Evolutionary conservation across 768 basidiomycete genomes (phyloP).

Genomic region (Lyophyllum shimeji): DNA sequence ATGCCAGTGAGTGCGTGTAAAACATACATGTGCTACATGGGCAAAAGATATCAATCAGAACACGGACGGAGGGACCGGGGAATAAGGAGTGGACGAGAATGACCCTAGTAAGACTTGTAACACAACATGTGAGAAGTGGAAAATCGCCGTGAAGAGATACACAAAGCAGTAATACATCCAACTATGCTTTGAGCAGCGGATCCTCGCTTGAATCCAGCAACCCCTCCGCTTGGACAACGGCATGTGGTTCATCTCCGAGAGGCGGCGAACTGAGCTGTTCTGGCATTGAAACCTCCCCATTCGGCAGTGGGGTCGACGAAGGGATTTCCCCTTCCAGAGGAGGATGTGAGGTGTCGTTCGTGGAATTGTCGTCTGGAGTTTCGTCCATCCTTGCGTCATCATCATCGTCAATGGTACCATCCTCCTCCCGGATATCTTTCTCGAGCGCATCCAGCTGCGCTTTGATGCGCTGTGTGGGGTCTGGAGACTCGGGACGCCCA

Average conservation of each 20-base stretch:
- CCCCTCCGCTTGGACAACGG: constrained; percentile 61
- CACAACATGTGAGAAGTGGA: constrained; percentile 14
- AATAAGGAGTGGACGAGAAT: constrained; percentile 21
- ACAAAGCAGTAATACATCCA: constrained; percentile 14
- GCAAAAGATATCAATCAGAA: constrained; percentile 25
- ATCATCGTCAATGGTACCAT: constrained; percentile 37
- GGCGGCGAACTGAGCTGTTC: constrained; percentile 52
- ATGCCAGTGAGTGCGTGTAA: constrained; percentile 20
- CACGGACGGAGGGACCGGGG: constrained; percentile 23
- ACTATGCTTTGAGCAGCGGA: constrained; percentile 37
- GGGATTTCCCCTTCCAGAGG: constrained; percentile 44
- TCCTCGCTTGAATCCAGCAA: constrained; percentile 66
- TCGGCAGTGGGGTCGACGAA: constrained; percentile 43
- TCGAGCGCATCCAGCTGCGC: constrained; percentile 66
- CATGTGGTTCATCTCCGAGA: constrained; percentile 52
- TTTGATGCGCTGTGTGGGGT: constrained; percentile 57
- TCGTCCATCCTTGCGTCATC: constrained; percentile 33
- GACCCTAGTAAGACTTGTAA: constrained; percentile 18
- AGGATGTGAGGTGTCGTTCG: constrained; percentile 20
- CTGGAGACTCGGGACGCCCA: constrained; percentile 42
- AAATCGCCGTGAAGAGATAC: constrained; percentile 14
- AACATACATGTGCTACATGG: constrained; percentile 28
- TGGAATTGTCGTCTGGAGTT: constrained; percentile 19
- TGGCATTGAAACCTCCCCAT: constrained; percentile 46
- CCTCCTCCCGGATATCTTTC: constrained; percentile 39